Evolutionary conservation across 2,329 filamentous ascomycete genomes (phyloP), one percentile per base, ranked within the genome.

Genomic region (Botryotinia calthae): DNA sequence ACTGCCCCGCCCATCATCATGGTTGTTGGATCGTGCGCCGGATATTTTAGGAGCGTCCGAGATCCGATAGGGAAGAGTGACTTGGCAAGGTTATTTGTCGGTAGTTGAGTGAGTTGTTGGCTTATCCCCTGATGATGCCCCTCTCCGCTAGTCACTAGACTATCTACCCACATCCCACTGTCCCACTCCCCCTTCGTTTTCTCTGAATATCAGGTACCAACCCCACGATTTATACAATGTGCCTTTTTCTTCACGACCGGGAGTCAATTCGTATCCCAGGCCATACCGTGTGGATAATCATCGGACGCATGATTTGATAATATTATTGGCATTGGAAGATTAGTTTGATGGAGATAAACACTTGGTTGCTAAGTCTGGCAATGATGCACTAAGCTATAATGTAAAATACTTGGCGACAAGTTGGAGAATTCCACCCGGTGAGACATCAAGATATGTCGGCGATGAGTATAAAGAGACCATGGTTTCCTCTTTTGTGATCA

Each of bases 391-490:
- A 42, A 42, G 42, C 65, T 42, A 56, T 56, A 34, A 66, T 42
- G n/a, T 67, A 56, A 67, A 22, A 56, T 56, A 56, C 65, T 67
- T 56, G 65, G 65, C 34, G 34, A 28, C 14, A 48, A 56, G 34
- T 28, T 22, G 6, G 22, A 18, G 7, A 10, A 14, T 31, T 56
- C 28, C 16, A 68, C 9, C 18, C 48, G n/a, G 65, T 31, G 48
- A 44, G 48, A 58, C 8, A 31, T 34, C n/a, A 22, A 31, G 65
- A 22, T 56, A 42, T 31, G 31, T 37, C 2, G n/a, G 65, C 6
- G 51, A 68, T 68, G 65, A 58, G 48, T 68, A 68, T 68, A 68
- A 56, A 68, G 34, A 34, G 18, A 42, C 42, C 14, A 56, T 68
- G 3, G 6, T 51, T 68, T 51, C n/a, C 22, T 37, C n/a, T 31